Conservation (phyloP, 2,329 filamentous ascomycete genomes). For the Curvularia eragrostidis region DNA sequence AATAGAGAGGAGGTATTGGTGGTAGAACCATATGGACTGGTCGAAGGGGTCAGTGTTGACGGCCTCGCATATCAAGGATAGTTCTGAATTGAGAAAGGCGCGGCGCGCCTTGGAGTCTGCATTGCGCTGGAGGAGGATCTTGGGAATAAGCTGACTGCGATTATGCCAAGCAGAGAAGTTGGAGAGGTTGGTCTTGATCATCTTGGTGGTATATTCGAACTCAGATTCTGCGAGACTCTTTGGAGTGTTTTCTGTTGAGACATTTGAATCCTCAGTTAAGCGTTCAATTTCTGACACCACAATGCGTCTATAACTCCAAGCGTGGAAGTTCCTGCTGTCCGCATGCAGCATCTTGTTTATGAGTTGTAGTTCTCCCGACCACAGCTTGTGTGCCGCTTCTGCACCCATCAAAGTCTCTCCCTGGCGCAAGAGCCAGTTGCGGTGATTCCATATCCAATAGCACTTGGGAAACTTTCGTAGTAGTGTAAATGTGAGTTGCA, state of each 20-base stretch:
- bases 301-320: constrained; percentile 87
- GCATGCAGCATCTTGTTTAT: constrained; percentile 86
- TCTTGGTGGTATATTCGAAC: constrained; percentile 87
- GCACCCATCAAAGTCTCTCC: constrained; percentile 69
- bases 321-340: constrained; percentile 93
- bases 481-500: constrained; percentile 82
- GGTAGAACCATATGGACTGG: constrained; percentile 97
- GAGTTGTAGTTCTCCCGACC: constrained; percentile 82
- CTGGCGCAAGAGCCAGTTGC: constrained; percentile 81
- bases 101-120: constrained; percentile 69
- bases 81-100: constrained; percentile 77
- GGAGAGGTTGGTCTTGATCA: constrained; percentile 83
- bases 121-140: constrained; percentile 72
- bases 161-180: constrained; percentile 99
- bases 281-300: constrained; percentile 80
- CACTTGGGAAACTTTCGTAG: constrained; percentile 90
- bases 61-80: constrained; percentile 76
- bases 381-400: constrained; percentile 67
- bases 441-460: constrained; percentile 99
- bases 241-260: constrained; percentile 4
- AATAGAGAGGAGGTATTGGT: constrained; percentile 82
- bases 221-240: constrained; percentile 76
- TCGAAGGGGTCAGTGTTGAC: constrained; percentile 91
- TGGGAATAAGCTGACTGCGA: constrained; percentile 81
- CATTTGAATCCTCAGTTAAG: constrained; percentile 25